Percentiles rank a stretch among this genome's conserved stretches.
Evolutionary conservation across 306 rosid genomes (phyloP).

Genomic region (Luffa aegyptiaca): DNA sequence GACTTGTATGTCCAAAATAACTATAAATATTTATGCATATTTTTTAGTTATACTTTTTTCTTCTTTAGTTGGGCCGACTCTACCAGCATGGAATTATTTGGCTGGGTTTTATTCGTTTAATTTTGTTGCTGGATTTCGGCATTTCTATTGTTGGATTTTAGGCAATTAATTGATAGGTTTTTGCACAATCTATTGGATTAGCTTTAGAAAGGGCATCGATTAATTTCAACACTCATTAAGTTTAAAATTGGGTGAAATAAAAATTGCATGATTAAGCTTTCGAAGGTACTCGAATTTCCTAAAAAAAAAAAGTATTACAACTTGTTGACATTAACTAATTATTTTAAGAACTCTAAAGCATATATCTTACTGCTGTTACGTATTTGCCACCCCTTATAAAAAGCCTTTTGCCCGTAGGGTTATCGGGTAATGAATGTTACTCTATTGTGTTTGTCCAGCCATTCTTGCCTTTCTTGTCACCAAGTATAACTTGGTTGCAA

Average conservation of each 20-base stretch:
- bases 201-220: not conserved
- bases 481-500: not conserved
- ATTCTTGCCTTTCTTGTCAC: not conserved
- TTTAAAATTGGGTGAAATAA: not conserved
- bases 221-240: not conserved
- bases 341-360: not conserved
- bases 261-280: not conserved
- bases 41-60: not conserved
- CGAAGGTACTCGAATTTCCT: not conserved
- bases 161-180: not conserved
- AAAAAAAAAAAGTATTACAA: not conserved
- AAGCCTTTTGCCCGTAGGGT: not conserved
- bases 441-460: not conserved
- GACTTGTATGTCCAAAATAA: constrained; percentile 46
- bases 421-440: not conserved
- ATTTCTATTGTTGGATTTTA: not conserved
- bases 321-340: not conserved
- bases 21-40: not conserved
- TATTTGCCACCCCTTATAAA: not conserved
- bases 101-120: not conserved
- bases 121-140: not conserved
- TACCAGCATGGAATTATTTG: not conserved
- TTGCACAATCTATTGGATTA: not conserved
- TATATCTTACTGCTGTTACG: not conserved
- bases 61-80: not conserved